Evolutionary conservation across 2,329 filamentous ascomycete species (phyloP).

Genomic region (Penicillium sp.): DNA sequence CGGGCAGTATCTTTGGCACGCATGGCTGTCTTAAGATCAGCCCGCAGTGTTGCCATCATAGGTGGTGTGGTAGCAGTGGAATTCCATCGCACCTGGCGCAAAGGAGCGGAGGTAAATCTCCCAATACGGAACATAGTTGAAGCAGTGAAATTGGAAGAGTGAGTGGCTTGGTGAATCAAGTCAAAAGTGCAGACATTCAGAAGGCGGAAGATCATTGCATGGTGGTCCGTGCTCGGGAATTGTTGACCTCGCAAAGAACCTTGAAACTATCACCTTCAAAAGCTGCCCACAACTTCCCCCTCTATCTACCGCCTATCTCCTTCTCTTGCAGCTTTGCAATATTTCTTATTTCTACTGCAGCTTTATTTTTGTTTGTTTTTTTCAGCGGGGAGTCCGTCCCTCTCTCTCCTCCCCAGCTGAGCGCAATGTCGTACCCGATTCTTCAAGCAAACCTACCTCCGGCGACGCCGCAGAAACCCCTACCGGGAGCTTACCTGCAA

Average conservation of each 20-base stretch:
- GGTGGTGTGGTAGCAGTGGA: conserved; percentile 43
- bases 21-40: conserved; percentile 52
- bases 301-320: background rate
- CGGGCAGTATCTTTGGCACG: conserved; percentile 49
- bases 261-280: conserved; percentile 12
- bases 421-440: conserved; percentile 44
- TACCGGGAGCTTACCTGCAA: conserved; percentile 45
- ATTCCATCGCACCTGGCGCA: conserved; percentile 39
- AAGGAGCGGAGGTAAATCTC: conserved; percentile 28
- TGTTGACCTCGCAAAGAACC: conserved; percentile 21
- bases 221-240: conserved; percentile 36
- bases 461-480: conserved; percentile 40
- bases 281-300: background rate
- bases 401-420: conserved; percentile 16
- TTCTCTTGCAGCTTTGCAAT: background rate
- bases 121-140: conserved; percentile 34
- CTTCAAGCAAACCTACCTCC: conserved; percentile 30
- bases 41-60: conserved; percentile 45
- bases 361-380: conserved; percentile 5
- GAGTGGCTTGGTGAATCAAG: background rate
- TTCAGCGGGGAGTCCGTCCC: conserved; percentile 19
- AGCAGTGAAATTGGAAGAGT: background rate
- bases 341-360: background rate
- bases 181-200: background rate
- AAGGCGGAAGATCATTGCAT: conserved; percentile 24